Evolutionary conservation across 768 basidiomycete genomes (phyloP), one percentile per base, ranked within the genome.

Genomic region (Rhizopogon sp.): DNA sequence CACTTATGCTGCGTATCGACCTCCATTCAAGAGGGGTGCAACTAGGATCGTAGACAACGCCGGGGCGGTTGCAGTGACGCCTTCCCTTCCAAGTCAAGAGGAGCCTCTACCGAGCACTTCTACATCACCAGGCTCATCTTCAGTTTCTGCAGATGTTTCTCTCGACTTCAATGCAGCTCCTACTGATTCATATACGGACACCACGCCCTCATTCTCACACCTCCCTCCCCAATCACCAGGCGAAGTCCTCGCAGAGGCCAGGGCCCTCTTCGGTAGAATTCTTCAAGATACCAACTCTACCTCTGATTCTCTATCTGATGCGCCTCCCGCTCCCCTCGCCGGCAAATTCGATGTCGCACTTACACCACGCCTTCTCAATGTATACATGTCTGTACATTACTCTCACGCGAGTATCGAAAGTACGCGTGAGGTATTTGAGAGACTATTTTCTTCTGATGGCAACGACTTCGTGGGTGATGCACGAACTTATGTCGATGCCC

Each of bases 381-480:
- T 93, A 3, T 98, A 91, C 64, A 73, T 97, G 49, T 82, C 88
- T 11, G 87, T 94, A 0, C 80, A 85, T 65, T 88, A 88, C 62
- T 66, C 70, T 2, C 86, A 88, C 59, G 69, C 76, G 4, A 64
- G 76, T 9, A 70, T 94, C 41, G 76, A 80, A 28, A 64, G 64
- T 2, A 72, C 80, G 2, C 70, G 72, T 29, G 73, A 76, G 7
- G 66, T 77, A 7, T 93, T 87, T 66, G 67, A 76, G 56, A 67
- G 65, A 4, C 56, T 86, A 3, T 89, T 80, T 56, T 39, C 53
- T n/a, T 43, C 50, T 4, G 3, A 14, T 16, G 33, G 5, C n/a
- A 44, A 37, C 6, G 70, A 62, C 1, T 66, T 87, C 1, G 53
- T 55, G 43, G 73, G 76, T 43, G 84, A 83, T 54, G 78, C 82